A percentile compares a stretch with the other conserved stretches of the same genome.
Evolutionary conservation across 306 rosid species (phyloP).

Genomic region (Potentilla sterilis): DNA sequence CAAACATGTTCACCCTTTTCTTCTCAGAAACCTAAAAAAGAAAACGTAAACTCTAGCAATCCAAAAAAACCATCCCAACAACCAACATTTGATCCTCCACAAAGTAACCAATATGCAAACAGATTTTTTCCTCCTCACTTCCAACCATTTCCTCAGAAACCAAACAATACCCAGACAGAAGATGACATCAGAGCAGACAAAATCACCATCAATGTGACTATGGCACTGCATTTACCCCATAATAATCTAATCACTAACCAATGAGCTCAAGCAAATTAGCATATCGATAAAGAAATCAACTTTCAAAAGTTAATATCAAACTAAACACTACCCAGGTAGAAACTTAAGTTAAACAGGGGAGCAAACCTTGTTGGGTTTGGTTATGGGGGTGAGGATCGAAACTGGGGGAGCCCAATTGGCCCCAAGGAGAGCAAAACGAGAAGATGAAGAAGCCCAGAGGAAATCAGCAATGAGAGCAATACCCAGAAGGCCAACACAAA

Average conservation of each 20-base stretch:
- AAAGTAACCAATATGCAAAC: neutral
- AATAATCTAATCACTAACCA: neutral
- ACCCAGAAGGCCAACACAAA: constrained; percentile 60
- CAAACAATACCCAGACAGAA: neutral
- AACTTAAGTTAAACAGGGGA: neutral
- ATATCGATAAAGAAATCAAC: too few species aligned
- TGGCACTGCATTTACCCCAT: neutral
- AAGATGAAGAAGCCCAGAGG: constrained; percentile 66
- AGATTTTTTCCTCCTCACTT: neutral
- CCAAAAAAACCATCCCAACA: neutral
- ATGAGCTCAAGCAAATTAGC: neutral
- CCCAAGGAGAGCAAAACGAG: constrained; percentile 23
- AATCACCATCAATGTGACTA: neutral
- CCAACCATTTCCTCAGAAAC: neutral
- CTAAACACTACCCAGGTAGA: constrained; percentile 18
- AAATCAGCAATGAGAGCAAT: constrained; percentile 69
- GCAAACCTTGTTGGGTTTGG: constrained; percentile 28
- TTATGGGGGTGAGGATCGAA: constrained; percentile 29
- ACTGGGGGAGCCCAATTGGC: constrained; percentile 36
- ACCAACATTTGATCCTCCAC: neutral
- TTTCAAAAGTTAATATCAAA: neutral
- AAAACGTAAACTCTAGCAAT: neutral
- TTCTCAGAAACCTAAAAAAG: constrained; percentile 1
- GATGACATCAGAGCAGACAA: neutral
- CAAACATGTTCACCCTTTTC: neutral